phyloP scores from a whole-genome alignment of 441 rosid genomes.

The Brassica balearica region DNA sequence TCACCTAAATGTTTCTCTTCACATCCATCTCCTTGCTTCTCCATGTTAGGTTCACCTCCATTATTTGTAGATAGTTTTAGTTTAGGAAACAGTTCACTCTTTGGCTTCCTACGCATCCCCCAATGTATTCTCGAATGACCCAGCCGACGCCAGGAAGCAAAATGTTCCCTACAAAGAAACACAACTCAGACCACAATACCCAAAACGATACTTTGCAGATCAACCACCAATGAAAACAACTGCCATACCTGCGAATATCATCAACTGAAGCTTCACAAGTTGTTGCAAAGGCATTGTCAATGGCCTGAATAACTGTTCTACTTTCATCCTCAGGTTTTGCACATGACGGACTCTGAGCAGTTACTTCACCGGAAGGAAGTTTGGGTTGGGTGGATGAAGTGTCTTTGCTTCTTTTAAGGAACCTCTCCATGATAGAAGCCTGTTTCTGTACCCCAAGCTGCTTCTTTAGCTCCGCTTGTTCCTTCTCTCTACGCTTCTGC shows the following conservation, averaged over 20 bases:
- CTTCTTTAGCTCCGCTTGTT: slow-evolving; percentile 73
- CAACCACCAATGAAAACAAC: slow-evolving; percentile 4
- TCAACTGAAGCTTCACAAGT: slow-evolving; percentile 50
- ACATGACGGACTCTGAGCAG: slow-evolving; percentile 31
- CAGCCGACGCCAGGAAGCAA: slow-evolving; percentile 71
- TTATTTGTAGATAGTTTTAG: slow-evolving; percentile 64
- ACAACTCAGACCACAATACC: slow-evolving; percentile 31
- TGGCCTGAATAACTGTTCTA: slow-evolving; percentile 55
- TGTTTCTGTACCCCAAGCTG: slow-evolving; percentile 70
- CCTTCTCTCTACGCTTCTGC: slow-evolving; percentile 70
- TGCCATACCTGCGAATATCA: slow-evolving; percentile 67
- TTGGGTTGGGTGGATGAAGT: slow-evolving; percentile 45
- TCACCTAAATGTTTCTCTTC: slow-evolving; percentile 51
- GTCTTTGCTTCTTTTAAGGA: slow-evolving; percentile 69
- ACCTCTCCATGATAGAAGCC: slow-evolving; percentile 89
- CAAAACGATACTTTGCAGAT: slow-evolving; percentile 14
- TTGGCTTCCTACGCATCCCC: slow-evolving; percentile 83
- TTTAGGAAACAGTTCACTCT: slow-evolving; percentile 63
- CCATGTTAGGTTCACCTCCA: slow-evolving; percentile 55
- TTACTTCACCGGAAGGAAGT: slow-evolving; percentile 44
- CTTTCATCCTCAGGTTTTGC: slow-evolving; percentile 46
- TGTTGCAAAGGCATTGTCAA: slow-evolving; percentile 68
- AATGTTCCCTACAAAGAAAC: slow-evolving; percentile 62
- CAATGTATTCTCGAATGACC: slow-evolving; percentile 67
- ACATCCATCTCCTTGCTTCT: slow-evolving; percentile 60